Base-by-base conservation (phyloP, 768 basidiomycete species). In the Amanita muscaria region DNA sequence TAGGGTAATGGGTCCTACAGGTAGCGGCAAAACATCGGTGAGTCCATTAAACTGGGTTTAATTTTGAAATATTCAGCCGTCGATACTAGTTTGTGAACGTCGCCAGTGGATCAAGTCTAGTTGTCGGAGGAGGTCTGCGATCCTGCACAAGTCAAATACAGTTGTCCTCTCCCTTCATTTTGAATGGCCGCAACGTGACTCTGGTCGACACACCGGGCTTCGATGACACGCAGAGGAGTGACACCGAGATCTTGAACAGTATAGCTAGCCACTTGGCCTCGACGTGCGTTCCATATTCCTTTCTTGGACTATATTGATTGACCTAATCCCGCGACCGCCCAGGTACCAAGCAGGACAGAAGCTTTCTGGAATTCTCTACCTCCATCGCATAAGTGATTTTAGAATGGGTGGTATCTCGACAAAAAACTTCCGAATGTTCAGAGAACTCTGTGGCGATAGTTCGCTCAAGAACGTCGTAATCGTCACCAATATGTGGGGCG, bases 161-260 rank as follows among this genome's bases (percentile, higher is more conserved):
- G 42, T 58, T 66, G 4, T 62, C 71, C 0, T 48, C 62, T 7
- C 59, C 70, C 0, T 74, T 78, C 51, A 49, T 58, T 18, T 52
- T 76, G 9, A 67, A 72, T 31, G 72, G 67, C 2, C 58, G 57
- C 8, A 53, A 44, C 11, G 62, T 79, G 27, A 68, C 59, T 0
- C 55, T 80, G 14, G 67, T 80, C 36, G 79, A 80, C 49, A 80
- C 78, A 0, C 77, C 78, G 0, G 78, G 78, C 4, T 79, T 79
- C 46, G 77, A 77, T 49, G 76, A 79, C 52, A 72, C 74, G 3
- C 62, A 56, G 3, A 63, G 60, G 38, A 70, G 64, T 37, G 76
- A 77, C 41, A 63, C 67, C 0, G 71, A 70, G 11, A 58, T 77
- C 12, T 57, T 77, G 30, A 67, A 63, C 32, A 66, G 72, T 65